These are phyloP conservation scores for Nemania serpens DNA, from an alignment of 2,329 filamentous ascomycete species.

Conservation along the genomic window DNA sequence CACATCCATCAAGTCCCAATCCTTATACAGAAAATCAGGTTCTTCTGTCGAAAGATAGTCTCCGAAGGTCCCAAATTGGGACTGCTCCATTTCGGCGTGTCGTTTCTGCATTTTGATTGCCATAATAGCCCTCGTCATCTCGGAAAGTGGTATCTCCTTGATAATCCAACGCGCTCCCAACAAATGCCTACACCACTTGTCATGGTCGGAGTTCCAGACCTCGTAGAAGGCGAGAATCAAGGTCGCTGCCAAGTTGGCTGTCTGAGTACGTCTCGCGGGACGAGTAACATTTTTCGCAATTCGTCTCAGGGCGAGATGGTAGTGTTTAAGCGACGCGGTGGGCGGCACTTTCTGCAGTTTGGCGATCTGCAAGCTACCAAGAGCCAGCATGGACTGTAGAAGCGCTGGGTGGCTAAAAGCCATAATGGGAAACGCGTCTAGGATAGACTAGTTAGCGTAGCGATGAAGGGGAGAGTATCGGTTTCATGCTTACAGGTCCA, in stretches of 20 bases:
- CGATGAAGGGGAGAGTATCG: background rate
- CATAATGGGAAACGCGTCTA: constrained; percentile 80
- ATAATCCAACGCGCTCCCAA: constrained; percentile 83
- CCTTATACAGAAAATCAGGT: constrained; percentile 36
- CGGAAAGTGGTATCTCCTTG: constrained; percentile 77
- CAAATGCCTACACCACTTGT: constrained; percentile 93
- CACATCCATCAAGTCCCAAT: constrained; percentile 45
- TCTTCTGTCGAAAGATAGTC: constrained; percentile 35
- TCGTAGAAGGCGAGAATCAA: constrained; percentile 90
- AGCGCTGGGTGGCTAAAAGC: constrained; percentile 85
- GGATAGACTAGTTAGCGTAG: constrained; percentile 32
- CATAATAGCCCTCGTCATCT: constrained; percentile 73
- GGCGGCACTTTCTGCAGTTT: constrained; percentile 75
- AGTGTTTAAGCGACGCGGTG: constrained; percentile 87
- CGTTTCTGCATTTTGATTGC: constrained; percentile 56
- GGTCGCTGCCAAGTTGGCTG: constrained; percentile 85
- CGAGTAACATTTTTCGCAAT: constrained; percentile 77
- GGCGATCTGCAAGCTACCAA: constrained; percentile 86
- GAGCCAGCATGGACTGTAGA: constrained; percentile 86
- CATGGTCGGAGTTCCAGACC: constrained; percentile 90
- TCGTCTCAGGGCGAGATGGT: constrained; percentile 80
- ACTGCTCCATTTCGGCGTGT: constrained; percentile 35
- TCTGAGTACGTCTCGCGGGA: constrained; percentile 69
- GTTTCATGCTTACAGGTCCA: constrained; percentile 53
- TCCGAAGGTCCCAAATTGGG: constrained; percentile 32